Evolutionary conservation across 345 rosid genomes (phyloP).

Genomic region (Eucalyptus viminalis): DNA sequence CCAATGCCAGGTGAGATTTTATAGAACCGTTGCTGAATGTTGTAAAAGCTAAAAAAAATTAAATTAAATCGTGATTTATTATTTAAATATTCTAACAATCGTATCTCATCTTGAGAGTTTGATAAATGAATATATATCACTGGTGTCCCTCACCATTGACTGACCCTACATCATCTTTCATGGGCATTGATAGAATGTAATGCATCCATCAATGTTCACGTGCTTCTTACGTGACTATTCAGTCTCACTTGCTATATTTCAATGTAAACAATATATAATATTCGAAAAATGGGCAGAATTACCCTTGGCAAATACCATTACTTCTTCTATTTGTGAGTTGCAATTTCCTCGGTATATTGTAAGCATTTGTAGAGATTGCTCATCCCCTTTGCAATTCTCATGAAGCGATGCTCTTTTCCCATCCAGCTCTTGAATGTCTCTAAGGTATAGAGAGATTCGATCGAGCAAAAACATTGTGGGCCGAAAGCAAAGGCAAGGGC

Average conservation of each 20-base stretch:
- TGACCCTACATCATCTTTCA: too few relatives aligned
- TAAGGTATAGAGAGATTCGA: neutral
- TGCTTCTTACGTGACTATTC: too few relatives aligned
- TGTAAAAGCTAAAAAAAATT: too few relatives aligned
- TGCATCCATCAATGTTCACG: fast-evolving
- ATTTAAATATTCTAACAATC: too few relatives aligned
- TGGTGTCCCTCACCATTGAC: too few relatives aligned
- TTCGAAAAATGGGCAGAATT: neutral
- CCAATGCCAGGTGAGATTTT: fast-evolving
- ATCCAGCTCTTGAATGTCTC: neutral
- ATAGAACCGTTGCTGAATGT: fast-evolving
- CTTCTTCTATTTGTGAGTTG: neutral
- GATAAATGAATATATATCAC: too few relatives aligned
- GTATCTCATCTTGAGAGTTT: fast-evolving
- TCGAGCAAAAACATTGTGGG: neutral
- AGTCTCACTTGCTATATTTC: too few relatives aligned
- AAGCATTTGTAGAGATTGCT: neutral
- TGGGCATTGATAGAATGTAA: too few relatives aligned
- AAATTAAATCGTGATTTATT: fast-evolving
- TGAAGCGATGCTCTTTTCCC: neutral
- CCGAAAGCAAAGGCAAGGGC: neutral
- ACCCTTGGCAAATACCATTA: neutral
- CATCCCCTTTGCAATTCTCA: neutral
- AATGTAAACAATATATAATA: neutral
- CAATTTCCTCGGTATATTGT: neutral